These are phyloP conservation scores for Trypethelium eluteriae DNA, from an alignment of 495 filamentous ascomycete species.

Conservation along the genomic window DNA sequence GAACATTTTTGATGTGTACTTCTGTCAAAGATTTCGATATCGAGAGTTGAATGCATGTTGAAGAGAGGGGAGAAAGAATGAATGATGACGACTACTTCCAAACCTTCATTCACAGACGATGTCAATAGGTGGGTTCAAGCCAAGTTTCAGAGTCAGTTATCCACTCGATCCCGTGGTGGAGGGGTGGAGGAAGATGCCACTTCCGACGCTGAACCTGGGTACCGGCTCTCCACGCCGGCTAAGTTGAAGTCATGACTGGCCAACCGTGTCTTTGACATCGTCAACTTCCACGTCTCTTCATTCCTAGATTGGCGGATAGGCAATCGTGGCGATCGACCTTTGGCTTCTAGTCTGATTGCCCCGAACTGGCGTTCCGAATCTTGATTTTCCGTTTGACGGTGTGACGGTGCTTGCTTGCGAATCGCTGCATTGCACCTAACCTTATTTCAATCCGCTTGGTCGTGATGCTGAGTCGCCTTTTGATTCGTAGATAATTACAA, in stretches of 20 bases:
- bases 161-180: not conserved
- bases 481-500: no score
- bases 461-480: not conserved
- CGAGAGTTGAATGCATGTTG: no score
- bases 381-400: not conserved
- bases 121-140: not conserved
- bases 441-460: not conserved
- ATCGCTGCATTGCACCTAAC: not conserved
- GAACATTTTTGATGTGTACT: no score
- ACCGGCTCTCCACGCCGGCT: slow-evolving; percentile 6
- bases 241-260: not conserved
- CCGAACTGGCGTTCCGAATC: not conserved
- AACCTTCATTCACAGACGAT: no score
- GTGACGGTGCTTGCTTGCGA: not conserved
- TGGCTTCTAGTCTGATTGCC: not conserved
- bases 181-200: not conserved
- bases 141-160: not conserved
- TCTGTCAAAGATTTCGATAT: not conserved
- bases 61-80: no score
- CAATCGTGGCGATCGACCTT: not conserved
- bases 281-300: slow-evolving; percentile 6
- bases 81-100: no score
- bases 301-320: not conserved
- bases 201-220: not conserved
- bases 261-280: not conserved